Base-by-base conservation (phyloP, 495 filamentous ascomycete species). In the Penicillium cinerascens region DNA sequence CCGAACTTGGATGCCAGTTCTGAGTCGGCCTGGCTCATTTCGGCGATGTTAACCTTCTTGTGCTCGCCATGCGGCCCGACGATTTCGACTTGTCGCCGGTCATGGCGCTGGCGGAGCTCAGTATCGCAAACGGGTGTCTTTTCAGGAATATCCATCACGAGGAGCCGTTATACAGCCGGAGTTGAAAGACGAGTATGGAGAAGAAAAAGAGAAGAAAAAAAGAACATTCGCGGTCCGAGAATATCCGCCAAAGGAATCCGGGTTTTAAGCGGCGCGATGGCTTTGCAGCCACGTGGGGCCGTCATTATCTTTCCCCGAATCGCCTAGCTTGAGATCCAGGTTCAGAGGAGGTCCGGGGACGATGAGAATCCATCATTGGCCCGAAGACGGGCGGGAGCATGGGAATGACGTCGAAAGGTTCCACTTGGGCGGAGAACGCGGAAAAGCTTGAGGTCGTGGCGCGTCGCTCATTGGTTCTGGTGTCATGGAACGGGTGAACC, bases 1-100 rank as follows among this genome's bases (percentile, higher is more conserved):
- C 59, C 59, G 18, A 61, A 61, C 43, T 49, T 48, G 25, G 51
- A 38, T 2, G 55, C 59, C 25, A 61, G 45, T 20, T 61, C 54
- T 41, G 55, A 29, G 23, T 61, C 59, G 33, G 49, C 55, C n/a
- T 58, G 38, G 22, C 39, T 53, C 25, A 58, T 6, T 33, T 49
- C 49, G 15, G 38, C 49, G 20, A 45, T 27, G 11, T 22, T 45
- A 11, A 58, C 36, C 27, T 49, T 52, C n/a, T 22, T 29, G 26
- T 42, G 55, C 44, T 58, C 49, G 23, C 55, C 55, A 49, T 58
- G 42, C 1, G 55, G 44, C 2, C 55, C 55, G 3, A 49, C 26
- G n/a, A 58, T 48, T 11, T 58, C 49, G 25, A 58, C 41, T 38
- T 49, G 44, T 13, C 55, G 48, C 2, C 40, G 10, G 13, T 41